phyloP scores from a whole-genome alignment of 768 basidiomycete genomes.

The Cyclocybe cylindracea region DNA sequence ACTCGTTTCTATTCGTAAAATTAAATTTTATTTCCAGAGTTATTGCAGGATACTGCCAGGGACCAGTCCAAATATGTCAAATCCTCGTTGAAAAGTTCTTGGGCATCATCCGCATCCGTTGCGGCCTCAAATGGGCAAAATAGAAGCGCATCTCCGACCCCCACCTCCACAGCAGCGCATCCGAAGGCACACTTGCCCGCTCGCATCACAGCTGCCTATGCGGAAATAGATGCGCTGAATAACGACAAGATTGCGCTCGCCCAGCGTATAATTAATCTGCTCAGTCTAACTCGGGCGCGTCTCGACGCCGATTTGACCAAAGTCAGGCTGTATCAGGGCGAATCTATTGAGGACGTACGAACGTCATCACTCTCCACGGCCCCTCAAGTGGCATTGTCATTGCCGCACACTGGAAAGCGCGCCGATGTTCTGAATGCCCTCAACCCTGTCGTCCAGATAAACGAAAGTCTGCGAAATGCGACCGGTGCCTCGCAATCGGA shows the following conservation, averaged over 20 bases:
- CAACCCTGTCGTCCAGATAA: conserved; percentile 30
- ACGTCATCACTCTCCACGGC: conserved; percentile 10
- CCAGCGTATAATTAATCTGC: conserved; percentile 40
- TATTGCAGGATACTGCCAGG: conserved; percentile 39
- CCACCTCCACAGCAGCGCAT: conserved; percentile 20
- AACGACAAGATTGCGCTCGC: conserved; percentile 40
- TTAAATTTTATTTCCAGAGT: conserved; percentile 26
- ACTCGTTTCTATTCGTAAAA: not conserved
- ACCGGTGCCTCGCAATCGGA: conserved; percentile 9
- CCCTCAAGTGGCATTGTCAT: conserved; percentile 11
- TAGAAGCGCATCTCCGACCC: conserved; percentile 18
- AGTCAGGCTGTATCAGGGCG: conserved; percentile 40
- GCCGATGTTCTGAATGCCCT: conserved; percentile 15
- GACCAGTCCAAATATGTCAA: conserved; percentile 41
- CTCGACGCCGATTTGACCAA: conserved; percentile 43
- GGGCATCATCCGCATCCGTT: conserved; percentile 9
- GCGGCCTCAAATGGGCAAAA: conserved; percentile 3
- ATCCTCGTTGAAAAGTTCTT: conserved; percentile 26
- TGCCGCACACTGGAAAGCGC: conserved; percentile 18
- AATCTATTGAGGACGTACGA: conserved; percentile 24
- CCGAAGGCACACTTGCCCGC: conserved; percentile 30
- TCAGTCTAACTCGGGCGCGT: conserved; percentile 40
- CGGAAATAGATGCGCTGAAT: conserved; percentile 36
- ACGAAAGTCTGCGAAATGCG: conserved; percentile 34
- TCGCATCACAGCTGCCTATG: conserved; percentile 35